Conservation (phyloP, 768 basidiomycete species). For the Tulasnella sp. region DNA sequence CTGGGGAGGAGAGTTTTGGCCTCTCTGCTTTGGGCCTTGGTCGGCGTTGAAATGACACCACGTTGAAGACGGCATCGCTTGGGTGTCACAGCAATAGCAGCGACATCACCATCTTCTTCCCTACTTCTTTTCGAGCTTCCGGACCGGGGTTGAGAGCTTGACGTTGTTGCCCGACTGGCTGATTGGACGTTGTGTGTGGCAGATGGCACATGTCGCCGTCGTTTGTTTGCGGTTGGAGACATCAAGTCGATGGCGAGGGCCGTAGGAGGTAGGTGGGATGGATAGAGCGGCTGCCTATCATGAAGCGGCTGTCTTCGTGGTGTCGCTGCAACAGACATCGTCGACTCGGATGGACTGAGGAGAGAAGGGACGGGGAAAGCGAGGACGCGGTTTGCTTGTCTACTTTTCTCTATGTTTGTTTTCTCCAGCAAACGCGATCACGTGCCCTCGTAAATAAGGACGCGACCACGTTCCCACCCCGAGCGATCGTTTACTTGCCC, state of each 20-base stretch:
- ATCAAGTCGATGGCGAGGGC: slow-evolving; percentile 18
- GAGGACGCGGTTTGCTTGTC: neutral
- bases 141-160: slow-evolving; percentile 1
- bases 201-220: slow-evolving; percentile 18
- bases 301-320: slow-evolving; percentile 29
- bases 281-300: slow-evolving; percentile 18
- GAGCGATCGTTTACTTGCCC: neutral
- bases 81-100: slow-evolving; percentile 21
- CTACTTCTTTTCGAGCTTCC: slow-evolving; percentile 29
- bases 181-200: neutral
- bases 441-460: neutral
- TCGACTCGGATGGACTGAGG: neutral
- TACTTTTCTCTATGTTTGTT: neutral
- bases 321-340: slow-evolving; percentile 34
- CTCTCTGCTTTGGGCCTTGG: slow-evolving; percentile 4
- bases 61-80: slow-evolving; percentile 34
- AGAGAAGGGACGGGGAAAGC: neutral
- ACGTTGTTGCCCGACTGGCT: slow-evolving; percentile 10
- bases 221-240: slow-evolving; percentile 29
- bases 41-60: slow-evolving; percentile 9
- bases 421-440: slow-evolving; percentile 16
- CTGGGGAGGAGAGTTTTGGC: slow-evolving; percentile 18
- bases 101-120: slow-evolving; percentile 33
- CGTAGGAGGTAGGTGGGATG: slow-evolving; percentile 10
- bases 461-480: slow-evolving; percentile 20